Evolutionary conservation across 202 grass and related monocot genomes (phyloP), one percentile per base, ranked within the genome.

Genomic region (Tripidium arundinaceum): DNA sequence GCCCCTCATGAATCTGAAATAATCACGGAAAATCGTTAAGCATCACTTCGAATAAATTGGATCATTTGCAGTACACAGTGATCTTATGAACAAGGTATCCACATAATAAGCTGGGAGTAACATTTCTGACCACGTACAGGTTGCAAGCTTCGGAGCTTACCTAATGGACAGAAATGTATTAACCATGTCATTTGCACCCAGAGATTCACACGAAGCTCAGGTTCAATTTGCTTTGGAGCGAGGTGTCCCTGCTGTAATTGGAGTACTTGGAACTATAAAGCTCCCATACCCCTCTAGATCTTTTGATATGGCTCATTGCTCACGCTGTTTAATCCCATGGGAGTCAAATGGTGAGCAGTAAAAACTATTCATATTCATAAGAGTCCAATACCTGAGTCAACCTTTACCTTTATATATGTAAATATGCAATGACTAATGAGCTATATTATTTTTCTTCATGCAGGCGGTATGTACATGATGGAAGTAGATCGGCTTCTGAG

Each of bases 261-360:
- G 91, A 70, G 94, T 90, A 47, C 83, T 97, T 55, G 91, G 91
- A 83, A 92, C 91, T 69, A 79, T 90, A 73, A 92, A 92, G 86
- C 91, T 97, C 58, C 91, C 94, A 62, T 94, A 92, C 57, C 91
- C 94, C 49, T 90, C 94, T 63, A 83, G 83, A 77, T 88, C 89
- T 72, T 97, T 97, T 85, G 94, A 97, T 76, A 90, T 97, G 91
- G 91, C 78, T 58, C 94, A 94, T 85, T 97, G 94, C 75, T 97
- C 91, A 47, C 87, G 88, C 74, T 97, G 94, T 80, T 90, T 94
- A 74, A 90, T 97, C 65, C 83, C 85, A 5, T 97, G 91, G 94
- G 79, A 72, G 1, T 92, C 80, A 85, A 94, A 97, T 90, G 89
- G 94, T 97, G 45, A 83, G 89, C 70, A 84, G 24, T 66, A 39